Evolutionary conservation across 108 stramenopile species (phyloP), one percentile per base, ranked within the genome.

Genomic region (Cyclotella choctawhatcheeana): DNA sequence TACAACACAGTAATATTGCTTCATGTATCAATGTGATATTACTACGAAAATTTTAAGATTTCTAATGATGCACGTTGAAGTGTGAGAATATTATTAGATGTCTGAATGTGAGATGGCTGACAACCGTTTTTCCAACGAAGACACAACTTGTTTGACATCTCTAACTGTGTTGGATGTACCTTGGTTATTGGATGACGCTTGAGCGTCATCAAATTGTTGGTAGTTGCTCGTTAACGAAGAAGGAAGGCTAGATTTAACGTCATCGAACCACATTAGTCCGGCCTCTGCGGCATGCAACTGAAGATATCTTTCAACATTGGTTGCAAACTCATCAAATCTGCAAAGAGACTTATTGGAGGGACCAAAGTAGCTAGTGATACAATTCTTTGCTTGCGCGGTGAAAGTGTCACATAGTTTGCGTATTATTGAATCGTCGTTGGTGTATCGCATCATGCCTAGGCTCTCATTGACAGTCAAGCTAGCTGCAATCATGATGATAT

Each of bases 401-500:
- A 79, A 73, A 29, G 47, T 47, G n/a, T 72, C 56, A 48, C 59
- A 73, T 29, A 45, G 37, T 45, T 67, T 50, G 25, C 71, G 65
- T 25, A 26, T 50, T 34, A 40, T n/a, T 52, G 12, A 14, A 29
- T 64, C 44, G 33, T 55, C n/a, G n/a, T n/a, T n/a, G n/a, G n/a
- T 54, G 44, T 44, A 27, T 13, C 33, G 37, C 29, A 64, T 4
- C 44, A 40, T 16, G 25, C 20, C 54, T 22, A 56, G 45, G 44
- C 78, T 73, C 0, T 66, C 71, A 63, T 68, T 62, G n/a, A 79
- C 71, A 45, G 60, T 48, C 71, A 79, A 64, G 21, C 67, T 60
- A 34, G 78, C 78, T 55, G 71, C 67, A 68, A 79, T 61, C 71
- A 79, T 79, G 44, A 79, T 79, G 3, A 63, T 64, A 27, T 32